These are phyloP conservation scores for Microcyclospora pomicola DNA, from an alignment of 2,329 filamentous ascomycete genomes.

Conservation along the genomic window DNA sequence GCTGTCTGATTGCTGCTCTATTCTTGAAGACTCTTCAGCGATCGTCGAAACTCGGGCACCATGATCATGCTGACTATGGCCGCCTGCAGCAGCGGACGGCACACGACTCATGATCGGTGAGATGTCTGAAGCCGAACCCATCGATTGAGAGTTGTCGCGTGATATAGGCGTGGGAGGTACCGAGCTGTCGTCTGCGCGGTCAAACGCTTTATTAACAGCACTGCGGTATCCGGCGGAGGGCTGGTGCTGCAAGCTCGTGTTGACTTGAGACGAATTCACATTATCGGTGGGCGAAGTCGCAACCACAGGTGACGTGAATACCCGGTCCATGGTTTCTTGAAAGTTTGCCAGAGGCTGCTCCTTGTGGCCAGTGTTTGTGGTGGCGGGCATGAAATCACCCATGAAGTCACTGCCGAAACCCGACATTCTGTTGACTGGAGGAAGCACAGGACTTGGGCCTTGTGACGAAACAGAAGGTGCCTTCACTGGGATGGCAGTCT, in stretches of 20 bases:
- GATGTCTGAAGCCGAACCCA: slow-evolving; percentile 38
- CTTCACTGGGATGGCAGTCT: slow-evolving; percentile 1
- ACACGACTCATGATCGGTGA: slow-evolving; percentile 51
- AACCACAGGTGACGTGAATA: background rate
- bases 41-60: slow-evolving; percentile 39
- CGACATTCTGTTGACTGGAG: slow-evolving; percentile 31
- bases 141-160: slow-evolving; percentile 24
- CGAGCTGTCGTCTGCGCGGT: slow-evolving; percentile 41
- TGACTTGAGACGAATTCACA: background rate
- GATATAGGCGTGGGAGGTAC: slow-evolving; percentile 39
- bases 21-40: slow-evolving; percentile 33
- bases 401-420: slow-evolving; percentile 26
- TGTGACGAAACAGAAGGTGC: slow-evolving; percentile 1
- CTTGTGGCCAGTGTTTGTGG: background rate
- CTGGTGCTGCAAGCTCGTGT: slow-evolving; percentile 32
- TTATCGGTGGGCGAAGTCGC: background rate
- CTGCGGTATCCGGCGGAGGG: slow-evolving; percentile 33
- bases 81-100: slow-evolving; percentile 27
- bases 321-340: background rate
- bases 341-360: background rate
- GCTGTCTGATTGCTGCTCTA: slow-evolving; percentile 11
- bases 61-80: slow-evolving; percentile 24
- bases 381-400: no score
- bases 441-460: slow-evolving; percentile 26
- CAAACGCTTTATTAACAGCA: slow-evolving; percentile 53